These are phyloP conservation scores for Coemansia sp. DNA, from an alignment of 192 early-diverging fungal genomes.

Conservation along the genomic window DNA sequence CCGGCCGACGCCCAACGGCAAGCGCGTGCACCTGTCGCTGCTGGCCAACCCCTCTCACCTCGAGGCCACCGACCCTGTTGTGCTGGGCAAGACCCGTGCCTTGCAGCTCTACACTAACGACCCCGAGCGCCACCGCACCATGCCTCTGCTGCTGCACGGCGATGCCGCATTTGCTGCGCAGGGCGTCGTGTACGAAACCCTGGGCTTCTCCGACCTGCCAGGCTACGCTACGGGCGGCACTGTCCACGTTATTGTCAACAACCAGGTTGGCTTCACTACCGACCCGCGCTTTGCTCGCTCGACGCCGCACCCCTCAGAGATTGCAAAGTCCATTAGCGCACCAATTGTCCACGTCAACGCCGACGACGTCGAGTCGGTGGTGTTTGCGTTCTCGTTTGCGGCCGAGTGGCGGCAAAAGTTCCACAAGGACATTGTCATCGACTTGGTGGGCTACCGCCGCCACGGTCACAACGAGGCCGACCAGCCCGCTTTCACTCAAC, in stretches of 20 bases:
- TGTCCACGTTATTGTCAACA: conserved; percentile 97
- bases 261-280: conserved; percentile 99
- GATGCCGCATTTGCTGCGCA: conserved; percentile 98
- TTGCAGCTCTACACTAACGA: conserved; percentile 94
- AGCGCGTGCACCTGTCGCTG: conserved; percentile 94
- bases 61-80: conserved; percentile 96
- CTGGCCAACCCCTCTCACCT: conserved; percentile 99
- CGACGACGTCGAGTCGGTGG: conserved; percentile 96
- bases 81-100: conserved; percentile 97
- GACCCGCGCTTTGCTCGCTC: conserved; percentile 94
- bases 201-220: conserved; percentile 93
- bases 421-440: conserved; percentile 95
- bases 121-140: conserved; percentile 73
- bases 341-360: conserved; percentile 99
- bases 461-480: conserved; percentile 99
- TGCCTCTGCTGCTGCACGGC: conserved; percentile 95
- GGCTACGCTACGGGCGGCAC: conserved; percentile 96
- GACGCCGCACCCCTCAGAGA: conserved; percentile 95
- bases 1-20: conserved; percentile 94
- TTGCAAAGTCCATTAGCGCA: conserved; percentile 93
- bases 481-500: conserved; percentile 98
- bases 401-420: conserved; percentile 94
- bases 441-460: conserved; percentile 96
- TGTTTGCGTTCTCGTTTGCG: conserved; percentile 91
- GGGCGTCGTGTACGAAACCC: conserved; percentile 96